Conservation (phyloP, 2,329 filamentous ascomycete genomes). For the Cordyceps javanica region DNA sequence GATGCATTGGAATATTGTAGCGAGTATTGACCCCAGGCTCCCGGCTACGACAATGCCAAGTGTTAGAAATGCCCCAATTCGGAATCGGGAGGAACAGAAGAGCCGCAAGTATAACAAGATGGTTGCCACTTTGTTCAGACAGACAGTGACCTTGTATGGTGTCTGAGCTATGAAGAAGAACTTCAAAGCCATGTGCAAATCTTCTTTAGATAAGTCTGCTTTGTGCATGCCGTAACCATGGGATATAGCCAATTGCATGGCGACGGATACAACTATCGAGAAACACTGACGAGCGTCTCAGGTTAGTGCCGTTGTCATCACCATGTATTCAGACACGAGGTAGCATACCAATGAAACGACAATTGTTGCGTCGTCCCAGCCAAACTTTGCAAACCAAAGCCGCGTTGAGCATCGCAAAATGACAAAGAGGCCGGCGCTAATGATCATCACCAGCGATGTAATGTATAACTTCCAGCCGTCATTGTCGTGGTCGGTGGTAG, state of each 20-base stretch:
- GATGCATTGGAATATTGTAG: conserved; percentile 41
- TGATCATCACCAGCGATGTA: conserved; percentile 27
- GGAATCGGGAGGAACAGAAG: conserved; percentile 38
- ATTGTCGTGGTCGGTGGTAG: conserved; percentile 26
- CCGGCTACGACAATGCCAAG: conserved; percentile 35
- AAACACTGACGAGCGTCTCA: conserved; percentile 20
- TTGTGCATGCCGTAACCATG: conserved; percentile 36
- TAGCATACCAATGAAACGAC: conserved; percentile 27
- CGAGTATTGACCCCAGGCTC: conserved; percentile 33
- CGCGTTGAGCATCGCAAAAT: conserved; percentile 29
- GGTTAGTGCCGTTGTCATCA: neutral
- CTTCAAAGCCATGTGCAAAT: conserved; percentile 24
- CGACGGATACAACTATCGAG: conserved; percentile 25
- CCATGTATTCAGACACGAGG: neutral
- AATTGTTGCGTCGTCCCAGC: conserved; percentile 33
- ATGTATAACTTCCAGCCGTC: conserved; percentile 31
- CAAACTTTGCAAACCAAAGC: conserved; percentile 25
- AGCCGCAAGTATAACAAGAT: conserved; percentile 44
- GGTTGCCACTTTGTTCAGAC: conserved; percentile 44
- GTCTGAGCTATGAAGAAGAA: conserved; percentile 41
- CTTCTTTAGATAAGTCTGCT: conserved; percentile 23
- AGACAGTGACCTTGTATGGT: conserved; percentile 44
- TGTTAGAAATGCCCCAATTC: conserved; percentile 30
- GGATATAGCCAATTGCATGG: conserved; percentile 29
- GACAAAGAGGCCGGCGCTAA: conserved; percentile 29